phyloP scores from a whole-genome alignment of 1,139 yeast species.

The Hyphopichia pseudoburtonii region DNA sequence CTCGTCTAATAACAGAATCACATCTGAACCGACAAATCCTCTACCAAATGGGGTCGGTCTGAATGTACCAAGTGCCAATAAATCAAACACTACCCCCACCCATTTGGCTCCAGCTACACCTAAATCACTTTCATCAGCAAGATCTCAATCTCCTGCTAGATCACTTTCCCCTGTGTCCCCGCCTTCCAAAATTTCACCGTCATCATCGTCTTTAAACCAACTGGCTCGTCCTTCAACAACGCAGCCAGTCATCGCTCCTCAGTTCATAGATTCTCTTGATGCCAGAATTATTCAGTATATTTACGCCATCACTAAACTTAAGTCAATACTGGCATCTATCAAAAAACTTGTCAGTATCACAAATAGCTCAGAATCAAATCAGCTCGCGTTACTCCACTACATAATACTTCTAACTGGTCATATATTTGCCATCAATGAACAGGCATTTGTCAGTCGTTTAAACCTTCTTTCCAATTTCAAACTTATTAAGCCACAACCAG shows the following conservation, averaged over 20 bases:
- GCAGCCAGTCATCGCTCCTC: too few relatives aligned
- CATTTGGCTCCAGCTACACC: neutral
- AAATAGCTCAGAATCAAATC: slow-evolving; percentile 3
- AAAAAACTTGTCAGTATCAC: slow-evolving; percentile 10
- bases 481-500: slow-evolving; percentile 29
- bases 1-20: too few relatives aligned
- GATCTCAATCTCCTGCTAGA: too few relatives aligned
- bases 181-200: too few relatives aligned
- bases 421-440: slow-evolving; percentile 50
- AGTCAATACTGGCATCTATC: slow-evolving; percentile 20
- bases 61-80: too few relatives aligned
- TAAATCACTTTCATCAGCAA: neutral
- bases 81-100: too few relatives aligned
- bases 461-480: slow-evolving; percentile 42
- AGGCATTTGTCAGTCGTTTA: slow-evolving; percentile 42
- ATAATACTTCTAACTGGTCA: slow-evolving; percentile 42
- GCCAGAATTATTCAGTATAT: slow-evolving; percentile 41
- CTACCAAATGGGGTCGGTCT: too few relatives aligned
- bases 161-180: neutral
- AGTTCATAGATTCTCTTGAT: slow-evolving; percentile 32
- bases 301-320: slow-evolving; percentile 37
- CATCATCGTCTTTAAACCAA: neutral
- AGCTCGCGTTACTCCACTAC: slow-evolving; percentile 35
- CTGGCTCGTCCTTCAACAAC: too few relatives aligned
- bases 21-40: too few relatives aligned